Evolutionary conservation across 805 yeast species (phyloP), one percentile per base, ranked within the genome.

Genomic region (Saccharomycopsis sp.): DNA sequence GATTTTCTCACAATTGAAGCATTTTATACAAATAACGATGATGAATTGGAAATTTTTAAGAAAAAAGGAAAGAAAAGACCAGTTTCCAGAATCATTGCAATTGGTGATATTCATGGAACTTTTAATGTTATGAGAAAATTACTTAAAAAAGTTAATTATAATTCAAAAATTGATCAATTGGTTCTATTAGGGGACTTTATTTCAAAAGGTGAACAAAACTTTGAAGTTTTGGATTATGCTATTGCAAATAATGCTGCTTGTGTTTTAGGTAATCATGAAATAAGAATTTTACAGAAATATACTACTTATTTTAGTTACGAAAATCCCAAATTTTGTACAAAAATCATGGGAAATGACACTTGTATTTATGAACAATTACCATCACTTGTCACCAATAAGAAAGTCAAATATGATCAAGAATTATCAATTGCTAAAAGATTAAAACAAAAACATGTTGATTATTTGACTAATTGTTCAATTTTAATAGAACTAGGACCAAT

Each of bases 41-140:
- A 8, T 28, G 15, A 28, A 28, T 28, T 14, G n/a, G 12, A 9
- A 9, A 9, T 12, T 13, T 17, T 17, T 27, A 3, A 3, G 20
- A n/a, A n/a, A 27, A 37, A 25, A 19, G 20, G 21, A 37, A n/a
- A 31, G 12, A 45, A 45, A 25, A 30, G 21, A 47, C 44, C 46
- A 1, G 43, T 45, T 9, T 32, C 46, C 12, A 64, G 94, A 45
- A 53, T 82, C 13, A 66, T 89, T 3, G 54, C 86, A 35, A 66
- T 88, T 20, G 96, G 97, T 3, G 97, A 88, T 56, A 74, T 88
- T 18, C 97, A 88, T 60, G 96, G 96, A 2, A 76, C 78, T 50
- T 74, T 66, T 51, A 59, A 64, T 5, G 74, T 74, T 51, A 61
- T 87, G 41, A 55, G 56, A 42, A 59, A 64, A 36, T 62, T 89